Base-by-base conservation (phyloP, 2,329 filamentous ascomycete genomes). In the Phialophora verrucosa region DNA sequence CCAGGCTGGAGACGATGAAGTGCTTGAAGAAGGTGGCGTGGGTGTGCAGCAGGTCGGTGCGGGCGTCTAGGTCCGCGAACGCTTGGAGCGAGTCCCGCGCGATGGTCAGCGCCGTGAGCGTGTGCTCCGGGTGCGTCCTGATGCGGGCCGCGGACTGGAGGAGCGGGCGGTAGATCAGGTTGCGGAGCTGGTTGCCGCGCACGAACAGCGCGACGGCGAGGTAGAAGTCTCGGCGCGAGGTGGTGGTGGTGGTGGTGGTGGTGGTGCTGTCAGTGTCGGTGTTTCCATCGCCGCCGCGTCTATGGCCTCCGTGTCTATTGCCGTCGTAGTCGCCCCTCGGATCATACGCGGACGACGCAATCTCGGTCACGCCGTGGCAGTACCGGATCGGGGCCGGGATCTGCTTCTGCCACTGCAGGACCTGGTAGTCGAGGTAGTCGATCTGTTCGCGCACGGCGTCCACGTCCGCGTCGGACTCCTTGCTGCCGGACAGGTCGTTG, bases 401-500 rank as follows among this genome's bases (percentile, higher is more conserved):
- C 53, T 57, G 53, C 31, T 59, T 59, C 38, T 59, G 62, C 62
- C 62, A 64, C 42, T 64, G 53, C 23, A 23, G 38, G 17, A 64
- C 54, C 20, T 64, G 62, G n/a, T 64, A 64, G 29, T 64, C 62
- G 23, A 64, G 62, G 29, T 64, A 64, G 14, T 64, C 68, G 86
- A 86, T 12, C 82, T 97, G 68, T 95, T 98, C 80, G 93, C 94
- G 66, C 89, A 90, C 77, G 84, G 83, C 73, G 83, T 82, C 50
- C 10, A 44, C 42, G 6, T 64, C 62, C n/a, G 32, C 32, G 32
- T 35, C 32, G 32, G 32, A 10, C 32, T 35, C 32, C 32, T 12
- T 35, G 32, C 58, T 64, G 54, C 29, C 38, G 4, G 12, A 7
- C 14, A 64, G 59, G 10, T 59, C 54, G 23, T 64, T 64, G 38